Evolutionary conservation across 495 filamentous ascomycete genomes (phyloP), one percentile per base, ranked within the genome.

Genomic region (Stereocaulon alpinum): DNA sequence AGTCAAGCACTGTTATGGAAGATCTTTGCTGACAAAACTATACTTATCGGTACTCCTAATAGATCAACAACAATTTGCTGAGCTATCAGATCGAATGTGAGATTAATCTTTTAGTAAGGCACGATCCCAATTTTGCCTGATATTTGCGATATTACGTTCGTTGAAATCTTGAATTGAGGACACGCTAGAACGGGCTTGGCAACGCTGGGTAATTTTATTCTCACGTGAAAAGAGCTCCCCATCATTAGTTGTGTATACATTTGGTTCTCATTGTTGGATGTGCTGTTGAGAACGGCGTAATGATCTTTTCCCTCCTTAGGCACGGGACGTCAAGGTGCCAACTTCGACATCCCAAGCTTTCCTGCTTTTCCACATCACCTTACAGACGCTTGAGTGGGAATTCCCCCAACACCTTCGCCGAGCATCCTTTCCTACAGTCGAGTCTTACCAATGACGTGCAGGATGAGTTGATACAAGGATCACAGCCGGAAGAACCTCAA

Each of bases 221-320:
- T n/a, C 18, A 5, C 17, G 49, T 10, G 29, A 22, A 50, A 2
- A 37, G 18, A 22, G 0, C n/a, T 30, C 6, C 24, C 34, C 34
- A 3, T 37, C 34, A 11, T 11, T 37, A 1, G 7, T 37, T 37
- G 1, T 37, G 7, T 10, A 12, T 18, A 34, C n/a, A 52, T 37
- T 17, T 18, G n/a, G n/a, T 22, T 30, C 29, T 11, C 10, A 27
- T 44, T 60, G 22, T 29, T 40, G 22, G 6, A 42, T 51, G 3
- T 34, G 29, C 22, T 37, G 50, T 18, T 40, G 34, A 18, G 58
- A 14, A 41, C 34, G 41, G 47, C 34, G 14, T 27, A 20, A 60
- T 60, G 58, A 22, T 50, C 48, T 60, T 22, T 32, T 30, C 18
- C 41, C 6, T 18, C 15, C 32, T 54, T 20, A 60, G 58, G 30